These are phyloP conservation scores for Penicillium digitatum DNA, from an alignment of 2,329 filamentous ascomycete genomes.

Conservation along the genomic window DNA sequence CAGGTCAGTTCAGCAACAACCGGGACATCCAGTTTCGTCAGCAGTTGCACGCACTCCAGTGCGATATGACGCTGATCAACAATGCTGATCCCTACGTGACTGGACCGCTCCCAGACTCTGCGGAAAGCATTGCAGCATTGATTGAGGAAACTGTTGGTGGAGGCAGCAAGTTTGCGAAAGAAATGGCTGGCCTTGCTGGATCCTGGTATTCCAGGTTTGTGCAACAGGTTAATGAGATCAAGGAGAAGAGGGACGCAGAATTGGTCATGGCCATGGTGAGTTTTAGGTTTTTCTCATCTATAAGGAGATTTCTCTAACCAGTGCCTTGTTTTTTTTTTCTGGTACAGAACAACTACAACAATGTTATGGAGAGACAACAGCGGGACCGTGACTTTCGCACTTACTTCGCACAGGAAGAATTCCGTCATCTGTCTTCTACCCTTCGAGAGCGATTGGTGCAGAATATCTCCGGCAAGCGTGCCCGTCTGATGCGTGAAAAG, in stretches of 20 bases:
- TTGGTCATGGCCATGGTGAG: conserved; percentile 76
- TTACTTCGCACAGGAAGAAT: conserved; percentile 61
- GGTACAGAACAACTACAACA: conserved; percentile 54
- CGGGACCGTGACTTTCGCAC: conserved; percentile 57
- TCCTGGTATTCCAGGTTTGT: conserved; percentile 82
- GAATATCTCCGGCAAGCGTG: conserved; percentile 54
- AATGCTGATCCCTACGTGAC: conserved; percentile 76
- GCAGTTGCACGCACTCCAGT: conserved; percentile 85
- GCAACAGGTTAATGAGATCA: conserved; percentile 77
- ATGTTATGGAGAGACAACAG: conserved; percentile 53
- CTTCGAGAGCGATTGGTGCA: conserved; percentile 60
- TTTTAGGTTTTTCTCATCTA: conserved; percentile 11
- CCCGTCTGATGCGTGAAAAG: conserved; percentile 59
- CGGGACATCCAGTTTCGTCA: conserved; percentile 81
- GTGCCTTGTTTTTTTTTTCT: conserved; percentile 3
- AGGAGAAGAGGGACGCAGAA: conserved; percentile 82
- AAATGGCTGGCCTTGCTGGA: conserved; percentile 62
- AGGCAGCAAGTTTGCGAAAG: conserved; percentile 62
- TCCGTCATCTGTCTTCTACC: conserved; percentile 55
- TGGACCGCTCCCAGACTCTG: conserved; percentile 61
- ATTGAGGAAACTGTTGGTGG: conserved; percentile 54
- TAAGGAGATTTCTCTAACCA: background rate
- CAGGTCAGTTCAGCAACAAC: conserved; percentile 73
- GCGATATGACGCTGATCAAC: conserved; percentile 80
- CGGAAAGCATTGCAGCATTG: conserved; percentile 64